Evolutionary conservation across 2,329 filamentous ascomycete species (phyloP).

Genomic region (Fusarium buxicola): DNA sequence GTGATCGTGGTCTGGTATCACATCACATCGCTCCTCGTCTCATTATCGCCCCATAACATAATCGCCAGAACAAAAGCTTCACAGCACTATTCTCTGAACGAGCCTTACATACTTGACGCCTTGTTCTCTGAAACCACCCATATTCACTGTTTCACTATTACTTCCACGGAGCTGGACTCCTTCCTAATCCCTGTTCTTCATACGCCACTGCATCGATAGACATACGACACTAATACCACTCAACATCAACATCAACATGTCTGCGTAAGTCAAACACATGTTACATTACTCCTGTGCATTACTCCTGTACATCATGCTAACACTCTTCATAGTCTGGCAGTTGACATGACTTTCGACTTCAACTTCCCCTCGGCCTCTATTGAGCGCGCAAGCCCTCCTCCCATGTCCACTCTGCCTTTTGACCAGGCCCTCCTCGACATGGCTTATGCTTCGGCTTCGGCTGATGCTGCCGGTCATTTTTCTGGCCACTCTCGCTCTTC

Average conservation of each 20-base stretch:
- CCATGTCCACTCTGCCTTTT: slow-evolving; percentile 59
- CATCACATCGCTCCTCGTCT: slow-evolving; percentile 29
- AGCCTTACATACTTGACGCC: slow-evolving; percentile 20
- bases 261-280: slow-evolving; percentile 48
- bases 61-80: slow-evolving; percentile 38
- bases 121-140: slow-evolving; percentile 12
- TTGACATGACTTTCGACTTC: slow-evolving; percentile 72
- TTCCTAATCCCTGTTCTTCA: slow-evolving; percentile 32
- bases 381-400: slow-evolving; percentile 48
- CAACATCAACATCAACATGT: slow-evolving; percentile 45
- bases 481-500: slow-evolving; percentile 70
- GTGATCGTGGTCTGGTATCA: slow-evolving; percentile 41
- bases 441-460: slow-evolving; percentile 52
- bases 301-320: slow-evolving; percentile 34
- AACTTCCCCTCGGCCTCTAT: slow-evolving; percentile 59
- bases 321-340: slow-evolving; percentile 64
- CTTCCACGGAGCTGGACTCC: slow-evolving; percentile 42
- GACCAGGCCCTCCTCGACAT: slow-evolving; percentile 68
- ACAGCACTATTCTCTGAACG: slow-evolving; percentile 12
- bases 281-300: neutral
- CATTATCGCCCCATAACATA: slow-evolving; percentile 18
- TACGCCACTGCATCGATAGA: slow-evolving; percentile 30
- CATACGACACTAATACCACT: slow-evolving; percentile 38
- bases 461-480: slow-evolving; percentile 41
- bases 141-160: slow-evolving; percentile 27